Evolutionary conservation across 2,329 filamentous ascomycete species (phyloP).

Genomic region (Zalaria sp.): DNA sequence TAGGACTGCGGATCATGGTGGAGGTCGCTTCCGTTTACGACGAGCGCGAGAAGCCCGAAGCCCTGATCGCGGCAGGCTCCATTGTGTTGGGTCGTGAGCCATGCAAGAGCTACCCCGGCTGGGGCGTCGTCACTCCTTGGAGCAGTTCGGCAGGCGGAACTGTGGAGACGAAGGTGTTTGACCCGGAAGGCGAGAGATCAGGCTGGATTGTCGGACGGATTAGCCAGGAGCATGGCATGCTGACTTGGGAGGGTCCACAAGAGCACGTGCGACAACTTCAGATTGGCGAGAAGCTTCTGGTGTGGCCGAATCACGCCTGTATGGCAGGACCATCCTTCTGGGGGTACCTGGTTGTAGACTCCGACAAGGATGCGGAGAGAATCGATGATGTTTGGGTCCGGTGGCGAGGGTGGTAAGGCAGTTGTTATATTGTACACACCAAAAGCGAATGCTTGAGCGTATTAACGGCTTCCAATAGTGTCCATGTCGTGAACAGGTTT

Average conservation of each 20-base stretch:
- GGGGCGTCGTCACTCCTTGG: conserved; percentile 56
- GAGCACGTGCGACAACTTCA: conserved; percentile 32
- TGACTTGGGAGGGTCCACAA: conserved; percentile 41
- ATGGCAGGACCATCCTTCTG: conserved; percentile 57
- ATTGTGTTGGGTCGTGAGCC: conserved; percentile 61
- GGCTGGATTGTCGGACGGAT: conserved; percentile 58
- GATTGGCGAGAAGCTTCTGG: conserved; percentile 51
- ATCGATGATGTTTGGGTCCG: conserved; percentile 60
- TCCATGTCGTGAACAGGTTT: too few relatives aligned
- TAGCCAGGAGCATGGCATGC: conserved; percentile 65
- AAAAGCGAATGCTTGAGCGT: too few relatives aligned
- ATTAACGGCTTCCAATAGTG: too few relatives aligned
- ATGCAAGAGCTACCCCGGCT: conserved; percentile 56
- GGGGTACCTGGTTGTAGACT: conserved; percentile 64
- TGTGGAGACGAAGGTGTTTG: conserved; percentile 17
- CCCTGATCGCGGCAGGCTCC: conserved; percentile 52
- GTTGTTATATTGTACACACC: conserved; percentile 5
- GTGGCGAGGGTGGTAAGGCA: conserved; percentile 52
- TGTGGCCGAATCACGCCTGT: conserved; percentile 75
- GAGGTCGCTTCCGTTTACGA: conserved; percentile 60
- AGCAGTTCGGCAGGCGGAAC: conserved; percentile 9
- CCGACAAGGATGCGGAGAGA: conserved; percentile 43
- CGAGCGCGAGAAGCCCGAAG: conserved; percentile 46
- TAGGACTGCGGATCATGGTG: conserved; percentile 55
- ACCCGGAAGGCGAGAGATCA: conserved; percentile 24